These are phyloP conservation scores for Coemansia sp. DNA, from an alignment of 192 early-diverging fungal genomes.

Conservation along the genomic window DNA sequence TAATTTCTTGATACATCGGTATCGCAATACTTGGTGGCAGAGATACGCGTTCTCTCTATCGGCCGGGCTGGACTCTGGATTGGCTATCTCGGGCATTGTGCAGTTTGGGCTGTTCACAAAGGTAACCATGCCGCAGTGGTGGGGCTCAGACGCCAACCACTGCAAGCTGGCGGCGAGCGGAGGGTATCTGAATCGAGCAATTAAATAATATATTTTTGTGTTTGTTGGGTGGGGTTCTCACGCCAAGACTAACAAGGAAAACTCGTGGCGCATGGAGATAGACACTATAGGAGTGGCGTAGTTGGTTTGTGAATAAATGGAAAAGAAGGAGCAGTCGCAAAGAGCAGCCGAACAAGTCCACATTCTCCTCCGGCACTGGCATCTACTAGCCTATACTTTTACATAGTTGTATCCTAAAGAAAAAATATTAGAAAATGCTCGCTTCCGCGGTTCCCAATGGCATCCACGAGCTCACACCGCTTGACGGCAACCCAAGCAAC, in stretches of 20 bases:
- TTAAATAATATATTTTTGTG: not conserved
- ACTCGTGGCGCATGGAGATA: too few species aligned
- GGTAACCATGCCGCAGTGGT: slow-evolving; percentile 45
- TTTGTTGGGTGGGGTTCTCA: not conserved
- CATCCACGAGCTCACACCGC: slow-evolving; percentile 24
- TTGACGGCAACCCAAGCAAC: slow-evolving; percentile 29
- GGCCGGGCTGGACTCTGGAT: slow-evolving; percentile 43
- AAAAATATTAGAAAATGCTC: too few species aligned
- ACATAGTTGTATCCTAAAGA: too few species aligned
- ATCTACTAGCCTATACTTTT: too few species aligned
- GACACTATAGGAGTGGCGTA: too few species aligned
- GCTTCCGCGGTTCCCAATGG: not conserved
- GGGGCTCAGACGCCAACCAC: slow-evolving; percentile 74
- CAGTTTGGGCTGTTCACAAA: slow-evolving; percentile 44
- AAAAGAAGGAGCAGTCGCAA: too few species aligned
- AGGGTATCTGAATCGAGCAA: slow-evolving; percentile 56
- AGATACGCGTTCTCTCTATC: slow-evolving; percentile 55
- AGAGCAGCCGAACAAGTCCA: too few species aligned
- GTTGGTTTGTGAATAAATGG: too few species aligned
- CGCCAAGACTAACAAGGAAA: too few species aligned
- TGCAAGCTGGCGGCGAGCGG: slow-evolving; percentile 96
- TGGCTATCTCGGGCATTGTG: slow-evolving; percentile 47
- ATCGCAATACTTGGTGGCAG: slow-evolving; percentile 63
- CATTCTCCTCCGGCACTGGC: too few species aligned
- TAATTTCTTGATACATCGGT: slow-evolving; percentile 63